phyloP scores from a whole-genome alignment of 2,329 filamentous ascomycete species.

The Penicillium decumbens region DNA sequence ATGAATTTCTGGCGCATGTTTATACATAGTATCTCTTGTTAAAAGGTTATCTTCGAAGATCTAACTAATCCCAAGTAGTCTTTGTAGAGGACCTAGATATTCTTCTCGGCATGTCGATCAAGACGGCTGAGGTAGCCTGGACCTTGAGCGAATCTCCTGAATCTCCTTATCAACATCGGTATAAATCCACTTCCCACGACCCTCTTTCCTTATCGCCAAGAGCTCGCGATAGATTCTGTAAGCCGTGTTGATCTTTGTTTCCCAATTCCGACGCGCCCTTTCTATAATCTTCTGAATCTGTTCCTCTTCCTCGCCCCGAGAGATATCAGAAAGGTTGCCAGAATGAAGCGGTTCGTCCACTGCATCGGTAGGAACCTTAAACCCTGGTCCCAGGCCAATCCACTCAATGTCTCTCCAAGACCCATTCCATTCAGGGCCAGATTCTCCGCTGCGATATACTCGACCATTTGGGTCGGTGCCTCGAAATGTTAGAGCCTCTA shows the following conservation, averaged over 20 bases:
- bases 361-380: constrained; percentile 26
- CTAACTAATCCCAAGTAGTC: neutral
- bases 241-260: neutral
- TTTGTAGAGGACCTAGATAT: neutral
- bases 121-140: neutral
- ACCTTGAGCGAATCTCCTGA: neutral
- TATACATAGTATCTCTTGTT: neutral
- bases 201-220: constrained; percentile 25
- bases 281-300: neutral
- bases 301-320: constrained; percentile 32
- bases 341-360: neutral
- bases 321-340: constrained; percentile 4
- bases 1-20: neutral
- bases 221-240: neutral
- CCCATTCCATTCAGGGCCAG: constrained; percentile 45
- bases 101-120: neutral
- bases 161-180: neutral
- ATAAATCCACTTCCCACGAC: constrained; percentile 38
- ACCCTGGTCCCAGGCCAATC: constrained; percentile 42
- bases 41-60: neutral
- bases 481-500: constrained; percentile 48
- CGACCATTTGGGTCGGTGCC: constrained; percentile 27
- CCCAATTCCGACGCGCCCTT: neutral
- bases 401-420: constrained; percentile 45
- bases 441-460: constrained; percentile 15